These are phyloP conservation scores for Chaetomium strumarium DNA, from an alignment of 2,329 filamentous ascomycete genomes.

Conservation along the genomic window DNA sequence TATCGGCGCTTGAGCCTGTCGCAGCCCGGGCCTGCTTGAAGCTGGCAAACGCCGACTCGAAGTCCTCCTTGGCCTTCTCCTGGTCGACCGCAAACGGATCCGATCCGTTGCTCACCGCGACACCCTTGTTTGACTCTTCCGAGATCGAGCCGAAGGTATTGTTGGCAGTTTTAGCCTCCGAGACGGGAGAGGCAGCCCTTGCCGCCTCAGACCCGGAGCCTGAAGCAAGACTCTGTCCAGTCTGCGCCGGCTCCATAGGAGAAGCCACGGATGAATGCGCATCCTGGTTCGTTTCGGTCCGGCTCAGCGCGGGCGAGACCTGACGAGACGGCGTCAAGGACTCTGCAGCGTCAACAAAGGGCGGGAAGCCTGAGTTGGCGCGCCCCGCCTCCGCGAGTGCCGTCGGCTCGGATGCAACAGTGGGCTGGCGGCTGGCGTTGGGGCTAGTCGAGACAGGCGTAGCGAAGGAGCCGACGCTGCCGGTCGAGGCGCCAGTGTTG, in stretches of 20 bases:
- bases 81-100: constrained; percentile 53
- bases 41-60: constrained; percentile 77
- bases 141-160: constrained; percentile 16
- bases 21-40: constrained; percentile 49
- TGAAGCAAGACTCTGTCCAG: constrained; percentile 33
- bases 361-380: constrained; percentile 69
- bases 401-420: constrained; percentile 52
- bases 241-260: constrained; percentile 34
- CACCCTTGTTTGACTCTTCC: constrained; percentile 17
- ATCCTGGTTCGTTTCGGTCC: constrained; percentile 46
- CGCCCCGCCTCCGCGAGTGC: constrained; percentile 69
- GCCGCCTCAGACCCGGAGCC: constrained; percentile 24
- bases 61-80: constrained; percentile 68
- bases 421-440: constrained; percentile 56
- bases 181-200: constrained; percentile 14
- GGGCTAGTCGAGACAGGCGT: constrained; percentile 56
- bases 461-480: constrained; percentile 46
- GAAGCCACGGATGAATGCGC: constrained; percentile 24
- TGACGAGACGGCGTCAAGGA: constrained; percentile 73
- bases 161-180: constrained; percentile 12
- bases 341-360: constrained; percentile 60
- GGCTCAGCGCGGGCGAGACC: constrained; percentile 65
- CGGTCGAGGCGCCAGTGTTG: constrained; percentile 50
- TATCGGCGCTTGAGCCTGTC: constrained; percentile 22
- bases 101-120: constrained; percentile 25